These are phyloP conservation scores for Kuraishia capsulata DNA, from an alignment of 805 yeast species.

Conservation along the genomic window DNA sequence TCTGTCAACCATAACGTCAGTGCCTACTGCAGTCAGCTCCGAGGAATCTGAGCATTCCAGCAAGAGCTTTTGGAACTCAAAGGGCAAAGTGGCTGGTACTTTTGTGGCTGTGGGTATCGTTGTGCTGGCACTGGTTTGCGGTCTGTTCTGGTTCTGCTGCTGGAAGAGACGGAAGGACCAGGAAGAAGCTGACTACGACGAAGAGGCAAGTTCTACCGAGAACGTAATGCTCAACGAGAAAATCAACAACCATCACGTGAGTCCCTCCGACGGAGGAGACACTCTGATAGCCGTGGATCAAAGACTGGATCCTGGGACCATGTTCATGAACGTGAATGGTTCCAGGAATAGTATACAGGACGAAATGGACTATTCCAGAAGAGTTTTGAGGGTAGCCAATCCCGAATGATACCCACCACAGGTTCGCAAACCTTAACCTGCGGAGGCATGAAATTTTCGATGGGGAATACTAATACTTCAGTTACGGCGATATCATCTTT, in stretches of 20 bases:
- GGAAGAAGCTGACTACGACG: slow-evolving; percentile 2
- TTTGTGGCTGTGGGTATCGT: slow-evolving; percentile 74
- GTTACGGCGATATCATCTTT: too few species aligned
- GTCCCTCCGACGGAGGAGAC: slow-evolving; percentile 7
- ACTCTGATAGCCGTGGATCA: slow-evolving; percentile 37
- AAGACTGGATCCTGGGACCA: slow-evolving; percentile 47
- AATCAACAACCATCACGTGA: neutral
- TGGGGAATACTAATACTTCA: too few species aligned
- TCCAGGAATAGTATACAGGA: slow-evolving; percentile 41
- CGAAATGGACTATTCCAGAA: slow-evolving; percentile 47
- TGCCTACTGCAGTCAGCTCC: neutral
- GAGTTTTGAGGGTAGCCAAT: slow-evolving; percentile 48
- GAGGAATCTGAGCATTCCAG: slow-evolving; percentile 6
- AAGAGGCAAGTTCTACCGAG: slow-evolving; percentile 2
- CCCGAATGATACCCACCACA: slow-evolving; percentile 13
- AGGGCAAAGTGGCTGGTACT: slow-evolving; percentile 80
- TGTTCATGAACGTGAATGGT: slow-evolving; percentile 36
- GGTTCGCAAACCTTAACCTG: too few species aligned
- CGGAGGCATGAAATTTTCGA: too few species aligned
- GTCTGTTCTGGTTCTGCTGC: slow-evolving; percentile 31
- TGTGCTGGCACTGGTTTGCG: slow-evolving; percentile 31
- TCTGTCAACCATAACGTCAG: slow-evolving; percentile 1
- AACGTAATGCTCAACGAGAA: neutral
- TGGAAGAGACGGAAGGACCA: slow-evolving; percentile 3
- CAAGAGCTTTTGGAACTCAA: slow-evolving; percentile 49